A percentile compares a stretch with the other conserved stretches of the same genome.
phyloP scores from a whole-genome alignment of 768 basidiomycete species.

The Leccinum disarticulatum region DNA sequence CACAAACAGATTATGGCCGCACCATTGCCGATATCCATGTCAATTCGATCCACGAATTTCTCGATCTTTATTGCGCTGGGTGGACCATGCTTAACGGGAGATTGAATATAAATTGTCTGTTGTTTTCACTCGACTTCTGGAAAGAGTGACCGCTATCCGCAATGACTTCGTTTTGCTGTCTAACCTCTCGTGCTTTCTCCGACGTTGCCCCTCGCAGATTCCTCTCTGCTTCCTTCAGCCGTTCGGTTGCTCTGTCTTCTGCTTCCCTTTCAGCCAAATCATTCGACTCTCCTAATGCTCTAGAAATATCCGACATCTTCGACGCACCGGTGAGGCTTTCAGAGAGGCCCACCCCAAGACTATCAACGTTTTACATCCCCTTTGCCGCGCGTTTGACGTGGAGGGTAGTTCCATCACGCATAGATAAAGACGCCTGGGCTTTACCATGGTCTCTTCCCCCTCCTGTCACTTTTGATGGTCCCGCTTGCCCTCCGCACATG shows the following conservation, averaged over 20 bases:
- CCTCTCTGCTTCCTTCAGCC: constrained; percentile 13
- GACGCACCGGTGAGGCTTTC: constrained; percentile 45
- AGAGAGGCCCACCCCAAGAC: constrained; percentile 33
- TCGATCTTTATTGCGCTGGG: neutral
- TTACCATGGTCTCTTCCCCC: constrained; percentile 39
- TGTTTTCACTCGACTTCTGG: neutral
- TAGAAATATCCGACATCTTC: constrained; percentile 51
- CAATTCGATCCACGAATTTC: constrained; percentile 5
- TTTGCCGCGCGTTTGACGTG: constrained; percentile 6
- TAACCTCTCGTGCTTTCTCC: constrained; percentile 7
- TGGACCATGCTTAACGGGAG: neutral
- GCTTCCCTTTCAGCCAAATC: constrained; percentile 2
- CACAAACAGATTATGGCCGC: constrained; percentile 18
- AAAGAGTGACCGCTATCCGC: neutral
- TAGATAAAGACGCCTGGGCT: constrained; percentile 11
- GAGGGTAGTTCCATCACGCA: constrained; percentile 8
- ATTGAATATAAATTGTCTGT: constrained; percentile 20
- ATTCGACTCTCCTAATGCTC: constrained; percentile 16
- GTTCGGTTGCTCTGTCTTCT: constrained; percentile 15
- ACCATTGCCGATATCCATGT: constrained; percentile 18
- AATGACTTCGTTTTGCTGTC: constrained; percentile 21
- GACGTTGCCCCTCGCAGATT: constrained; percentile 9
- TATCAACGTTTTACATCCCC: constrained; percentile 5
- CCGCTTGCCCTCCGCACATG: constrained; percentile 38
- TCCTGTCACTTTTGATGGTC: constrained; percentile 50